phyloP scores from a whole-genome alignment of 1,284 basidiomycete species.

The Leccinum griseonigrum region DNA sequence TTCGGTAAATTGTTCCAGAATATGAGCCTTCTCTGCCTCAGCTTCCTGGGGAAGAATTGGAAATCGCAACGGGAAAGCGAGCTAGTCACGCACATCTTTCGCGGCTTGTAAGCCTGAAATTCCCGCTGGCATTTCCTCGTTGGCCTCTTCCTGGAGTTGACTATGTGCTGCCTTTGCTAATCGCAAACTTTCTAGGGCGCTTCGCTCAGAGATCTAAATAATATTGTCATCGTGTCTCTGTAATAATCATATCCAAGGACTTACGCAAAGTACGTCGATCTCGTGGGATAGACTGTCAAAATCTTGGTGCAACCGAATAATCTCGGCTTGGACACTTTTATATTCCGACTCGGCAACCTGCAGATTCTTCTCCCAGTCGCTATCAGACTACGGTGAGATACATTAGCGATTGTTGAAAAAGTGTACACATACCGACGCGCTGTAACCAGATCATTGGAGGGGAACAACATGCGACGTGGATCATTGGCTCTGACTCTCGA shows the following conservation, averaged over 20 bases:
- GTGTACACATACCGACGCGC: slow-evolving; percentile 33
- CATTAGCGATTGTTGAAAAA: background rate
- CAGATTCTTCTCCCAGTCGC: slow-evolving; percentile 30
- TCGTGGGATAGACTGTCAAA: slow-evolving; percentile 20
- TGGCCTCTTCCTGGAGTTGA: slow-evolving; percentile 57
- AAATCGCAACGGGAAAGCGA: background rate
- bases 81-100: slow-evolving; percentile 40
- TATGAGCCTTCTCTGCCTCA: slow-evolving; percentile 47
- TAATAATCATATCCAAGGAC: background rate
- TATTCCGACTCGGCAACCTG: slow-evolving; percentile 27
- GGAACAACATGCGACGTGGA: slow-evolving; percentile 49
- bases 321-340: slow-evolving; percentile 19
- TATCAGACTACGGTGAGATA: slow-evolving; percentile 7
- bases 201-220: slow-evolving; percentile 29
- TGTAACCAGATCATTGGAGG: slow-evolving; percentile 34
- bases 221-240: background rate
- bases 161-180: slow-evolving; percentile 34
- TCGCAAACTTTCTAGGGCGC: slow-evolving; percentile 28
- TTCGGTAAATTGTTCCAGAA: slow-evolving; percentile 51
- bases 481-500: slow-evolving; percentile 40
- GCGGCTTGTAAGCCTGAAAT: slow-evolving; percentile 64
- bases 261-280: slow-evolving; percentile 23
- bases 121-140: slow-evolving; percentile 72
- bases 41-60: slow-evolving; percentile 43
- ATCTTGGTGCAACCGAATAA: slow-evolving; percentile 17